A percentile compares a stretch with the other conserved stretches of the same genome.
phyloP scores from a whole-genome alignment of 371 early-diverging fungal species.

The Umbelopsis sp. region DNA sequence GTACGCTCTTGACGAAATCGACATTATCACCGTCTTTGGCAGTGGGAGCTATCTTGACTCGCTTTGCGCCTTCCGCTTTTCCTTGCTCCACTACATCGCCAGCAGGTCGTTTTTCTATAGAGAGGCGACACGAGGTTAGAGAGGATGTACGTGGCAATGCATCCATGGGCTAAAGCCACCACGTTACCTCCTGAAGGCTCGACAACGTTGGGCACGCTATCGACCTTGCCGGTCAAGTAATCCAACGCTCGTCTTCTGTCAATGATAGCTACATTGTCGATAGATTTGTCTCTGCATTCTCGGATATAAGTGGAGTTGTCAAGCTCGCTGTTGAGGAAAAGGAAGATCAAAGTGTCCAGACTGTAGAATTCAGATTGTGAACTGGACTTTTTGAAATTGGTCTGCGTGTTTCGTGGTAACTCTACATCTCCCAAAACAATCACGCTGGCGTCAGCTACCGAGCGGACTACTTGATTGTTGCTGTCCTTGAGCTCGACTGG shows the following conservation, averaged over 20 bases:
- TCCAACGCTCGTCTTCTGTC: slow-evolving; percentile 74
- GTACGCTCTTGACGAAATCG: slow-evolving; percentile 41
- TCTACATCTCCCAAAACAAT: slow-evolving; percentile 57
- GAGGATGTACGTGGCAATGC: too few relatives aligned
- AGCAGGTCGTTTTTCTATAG: slow-evolving; percentile 6
- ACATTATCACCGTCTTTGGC: slow-evolving; percentile 33
- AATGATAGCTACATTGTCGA: slow-evolving; percentile 73
- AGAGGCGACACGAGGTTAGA: background rate
- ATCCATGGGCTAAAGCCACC: slow-evolving; percentile 3
- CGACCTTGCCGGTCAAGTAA: slow-evolving; percentile 73
- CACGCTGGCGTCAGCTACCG: slow-evolving; percentile 57
- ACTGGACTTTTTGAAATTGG: slow-evolving; percentile 57
- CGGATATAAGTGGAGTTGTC: slow-evolving; percentile 78
- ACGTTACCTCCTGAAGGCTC: slow-evolving; percentile 29
- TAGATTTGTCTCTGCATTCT: slow-evolving; percentile 60
- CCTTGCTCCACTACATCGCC: slow-evolving; percentile 30
- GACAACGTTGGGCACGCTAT: slow-evolving; percentile 50
- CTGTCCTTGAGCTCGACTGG: slow-evolving; percentile 53
- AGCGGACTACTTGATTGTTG: slow-evolving; percentile 46
- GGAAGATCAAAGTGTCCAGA: slow-evolving; percentile 78
- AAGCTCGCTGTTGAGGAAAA: slow-evolving; percentile 63
- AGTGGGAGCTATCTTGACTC: slow-evolving; percentile 16
- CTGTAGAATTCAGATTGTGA: slow-evolving; percentile 65
- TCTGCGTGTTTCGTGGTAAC: slow-evolving; percentile 64
- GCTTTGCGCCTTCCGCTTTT: slow-evolving; percentile 31